Evolutionary conservation across 106 monocot genomes (phyloP).

Genomic region (Allium fistulosum): DNA sequence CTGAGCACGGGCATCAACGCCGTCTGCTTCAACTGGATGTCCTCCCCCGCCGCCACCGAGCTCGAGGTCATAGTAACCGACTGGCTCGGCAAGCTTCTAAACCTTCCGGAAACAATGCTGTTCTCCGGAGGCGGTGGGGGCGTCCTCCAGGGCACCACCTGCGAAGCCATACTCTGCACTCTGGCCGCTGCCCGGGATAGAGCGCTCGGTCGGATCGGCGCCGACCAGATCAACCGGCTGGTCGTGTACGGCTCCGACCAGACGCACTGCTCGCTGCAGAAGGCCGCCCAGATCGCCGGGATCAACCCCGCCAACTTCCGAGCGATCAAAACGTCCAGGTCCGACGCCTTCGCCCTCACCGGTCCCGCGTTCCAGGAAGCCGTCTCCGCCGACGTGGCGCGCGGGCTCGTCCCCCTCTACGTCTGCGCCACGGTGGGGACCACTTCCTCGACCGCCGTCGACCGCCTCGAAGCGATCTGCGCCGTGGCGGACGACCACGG

Average conservation of each 20-base stretch:
- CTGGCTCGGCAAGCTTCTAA: slow-evolving; percentile 15
- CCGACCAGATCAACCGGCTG: slow-evolving; percentile 8
- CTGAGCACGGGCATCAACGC: slow-evolving; percentile 17
- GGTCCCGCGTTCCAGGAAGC: neutral
- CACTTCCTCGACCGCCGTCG: slow-evolving; percentile 28
- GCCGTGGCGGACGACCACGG: slow-evolving; percentile 4
- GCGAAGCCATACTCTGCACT: slow-evolving; percentile 20
- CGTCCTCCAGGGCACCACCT: slow-evolving; percentile 16
- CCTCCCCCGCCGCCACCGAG: slow-evolving; percentile 18
- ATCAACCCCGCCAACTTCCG: slow-evolving; percentile 25
- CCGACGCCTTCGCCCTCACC: slow-evolving; percentile 15
- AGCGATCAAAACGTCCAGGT: slow-evolving; percentile 2
- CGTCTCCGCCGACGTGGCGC: slow-evolving; percentile 8
- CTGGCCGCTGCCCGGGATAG: slow-evolving; percentile 1
- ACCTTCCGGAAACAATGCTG: slow-evolving; percentile 1
- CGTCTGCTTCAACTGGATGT: slow-evolving; percentile 19
- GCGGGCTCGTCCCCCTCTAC: slow-evolving; percentile 23
- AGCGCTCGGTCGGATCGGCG: neutral
- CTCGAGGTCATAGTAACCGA: slow-evolving; percentile 14
- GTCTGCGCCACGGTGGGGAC: slow-evolving; percentile 35
- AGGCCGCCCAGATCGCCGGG: slow-evolving; percentile 28
- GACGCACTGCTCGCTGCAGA: slow-evolving; percentile 28
- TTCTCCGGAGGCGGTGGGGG: slow-evolving; percentile 25
- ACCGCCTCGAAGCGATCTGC: slow-evolving; percentile 6
- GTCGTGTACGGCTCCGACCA: slow-evolving; percentile 40